Evolutionary conservation across 2,329 filamentous ascomycete genomes (phyloP).

Genomic region (Aspergillus amoenus): DNA sequence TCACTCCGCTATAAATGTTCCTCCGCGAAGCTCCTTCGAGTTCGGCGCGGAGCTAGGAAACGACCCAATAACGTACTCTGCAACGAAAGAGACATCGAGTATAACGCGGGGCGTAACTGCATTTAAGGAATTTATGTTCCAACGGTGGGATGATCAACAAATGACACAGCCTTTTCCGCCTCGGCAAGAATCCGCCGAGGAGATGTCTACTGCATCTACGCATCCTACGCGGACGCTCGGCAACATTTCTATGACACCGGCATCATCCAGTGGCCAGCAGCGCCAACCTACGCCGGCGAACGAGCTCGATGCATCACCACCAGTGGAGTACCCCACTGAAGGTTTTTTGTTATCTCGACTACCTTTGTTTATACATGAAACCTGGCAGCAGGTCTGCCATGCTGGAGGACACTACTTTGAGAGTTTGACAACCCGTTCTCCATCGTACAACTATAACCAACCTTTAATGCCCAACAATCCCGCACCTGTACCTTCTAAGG

Average conservation of each 20-base stretch:
- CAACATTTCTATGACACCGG: constrained; percentile 15
- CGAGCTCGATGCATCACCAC: constrained; percentile 8
- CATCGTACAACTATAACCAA: background rate
- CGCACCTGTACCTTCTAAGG: constrained; percentile 2
- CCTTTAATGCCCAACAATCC: background rate
- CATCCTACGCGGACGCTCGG: constrained; percentile 11
- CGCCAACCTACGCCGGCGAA: background rate
- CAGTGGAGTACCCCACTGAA: background rate
- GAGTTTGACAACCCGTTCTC: constrained; percentile 2
- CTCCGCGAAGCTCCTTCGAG: constrained; percentile 21
- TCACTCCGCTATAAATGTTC: constrained; percentile 13
- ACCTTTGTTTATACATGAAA: constrained; percentile 14
- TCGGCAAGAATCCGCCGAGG: constrained; percentile 14
- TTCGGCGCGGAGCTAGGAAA: constrained; percentile 19
- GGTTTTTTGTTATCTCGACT: constrained; percentile 7
- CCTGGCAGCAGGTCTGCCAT: constrained; percentile 37
- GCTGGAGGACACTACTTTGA: constrained; percentile 16
- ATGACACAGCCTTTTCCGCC: constrained; percentile 23
- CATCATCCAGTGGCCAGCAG: constrained; percentile 8
- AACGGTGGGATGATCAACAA: constrained; percentile 29
- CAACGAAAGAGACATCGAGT: constrained; percentile 22
- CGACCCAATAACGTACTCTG: constrained; percentile 16
- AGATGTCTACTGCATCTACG: background rate
- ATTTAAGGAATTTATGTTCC: constrained; percentile 31
- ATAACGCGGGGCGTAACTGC: constrained; percentile 30